Evolutionary conservation across 345 rosid genomes (phyloP).

Genomic region (Hevea brasiliensis): DNA sequence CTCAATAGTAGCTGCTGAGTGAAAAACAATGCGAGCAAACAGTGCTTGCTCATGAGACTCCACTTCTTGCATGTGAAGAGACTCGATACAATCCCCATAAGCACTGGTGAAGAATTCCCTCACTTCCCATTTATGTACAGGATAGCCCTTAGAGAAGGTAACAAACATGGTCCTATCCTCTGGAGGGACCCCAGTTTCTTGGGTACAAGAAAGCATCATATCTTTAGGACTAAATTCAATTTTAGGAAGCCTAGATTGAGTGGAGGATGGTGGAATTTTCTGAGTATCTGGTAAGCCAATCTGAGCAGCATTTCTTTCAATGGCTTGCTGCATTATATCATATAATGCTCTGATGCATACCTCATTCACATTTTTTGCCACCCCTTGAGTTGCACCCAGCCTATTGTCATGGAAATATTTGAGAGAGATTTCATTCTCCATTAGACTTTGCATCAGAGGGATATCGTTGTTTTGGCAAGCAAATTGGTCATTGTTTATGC

Average conservation of each 20-base stretch:
- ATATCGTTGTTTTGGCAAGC: constrained; percentile 19
- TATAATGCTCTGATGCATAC: constrained; percentile 42
- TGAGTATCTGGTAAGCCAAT: constrained; percentile 11
- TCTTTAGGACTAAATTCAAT: constrained; percentile 1
- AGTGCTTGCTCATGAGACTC: constrained; percentile 39
- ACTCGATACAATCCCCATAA: constrained; percentile 54
- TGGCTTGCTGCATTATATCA: constrained; percentile 43
- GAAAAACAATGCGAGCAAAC: constrained; percentile 48
- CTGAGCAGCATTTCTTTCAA: constrained; percentile 25
- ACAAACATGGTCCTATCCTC: constrained; percentile 60
- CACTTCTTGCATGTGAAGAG: constrained; percentile 55
- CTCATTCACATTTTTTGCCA: constrained; percentile 22
- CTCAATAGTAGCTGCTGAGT: constrained; percentile 23
- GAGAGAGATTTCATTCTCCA: constrained; percentile 35
- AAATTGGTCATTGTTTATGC: constrained; percentile 20
- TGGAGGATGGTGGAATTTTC: neutral
- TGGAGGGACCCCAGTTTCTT: constrained; percentile 17
- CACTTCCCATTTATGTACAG: constrained; percentile 51
- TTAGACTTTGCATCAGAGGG: constrained; percentile 32
- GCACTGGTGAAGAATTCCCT: constrained; percentile 37
- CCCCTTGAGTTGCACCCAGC: constrained; percentile 24
- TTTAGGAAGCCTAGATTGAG: neutral
- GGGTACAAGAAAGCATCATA: too few species aligned
- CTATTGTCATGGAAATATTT: constrained; percentile 27
- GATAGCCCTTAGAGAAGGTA: constrained; percentile 66